phyloP scores from a whole-genome alignment of 2,329 filamentous ascomycete species.

The Ceratocystis cacaofunesta region DNA sequence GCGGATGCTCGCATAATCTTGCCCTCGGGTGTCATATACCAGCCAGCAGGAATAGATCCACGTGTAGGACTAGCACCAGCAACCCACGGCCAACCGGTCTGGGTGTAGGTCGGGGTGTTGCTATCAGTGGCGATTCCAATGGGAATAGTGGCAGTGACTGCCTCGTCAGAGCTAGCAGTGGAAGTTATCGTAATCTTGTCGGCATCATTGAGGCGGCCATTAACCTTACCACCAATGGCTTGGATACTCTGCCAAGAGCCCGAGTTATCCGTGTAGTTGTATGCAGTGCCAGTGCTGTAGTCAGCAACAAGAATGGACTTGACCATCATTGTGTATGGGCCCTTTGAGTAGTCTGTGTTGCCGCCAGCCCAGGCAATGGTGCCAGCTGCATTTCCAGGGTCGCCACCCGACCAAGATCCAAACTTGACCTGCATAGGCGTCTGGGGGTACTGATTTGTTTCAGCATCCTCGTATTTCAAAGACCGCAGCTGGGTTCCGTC shows the following conservation, averaged over 20 bases:
- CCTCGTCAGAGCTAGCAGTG: conserved; percentile 37
- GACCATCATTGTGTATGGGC: conserved; percentile 77
- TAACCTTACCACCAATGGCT: conserved; percentile 63
- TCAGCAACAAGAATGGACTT: conserved; percentile 64
- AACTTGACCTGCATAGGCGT: conserved; percentile 91
- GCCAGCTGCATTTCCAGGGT: conserved; percentile 60
- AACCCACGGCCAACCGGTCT: conserved; percentile 56
- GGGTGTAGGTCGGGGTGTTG: conserved; percentile 36
- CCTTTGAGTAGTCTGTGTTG: conserved; percentile 64
- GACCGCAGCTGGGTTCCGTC: conserved; percentile 64
- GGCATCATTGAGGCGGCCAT: conserved; percentile 46
- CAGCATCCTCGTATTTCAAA: conserved; percentile 53
- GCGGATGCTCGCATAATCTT: conserved; percentile 63
- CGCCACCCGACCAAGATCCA: conserved; percentile 83
- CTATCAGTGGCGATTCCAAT: conserved; percentile 49
- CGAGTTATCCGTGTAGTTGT: conserved; percentile 63
- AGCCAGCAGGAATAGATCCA: conserved; percentile 56
- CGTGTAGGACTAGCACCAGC: conserved; percentile 37
- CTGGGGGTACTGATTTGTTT: conserved; percentile 70
- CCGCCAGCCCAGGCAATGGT: conserved; percentile 86
- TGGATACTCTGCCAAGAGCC: conserved; percentile 72
- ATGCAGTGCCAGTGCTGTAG: conserved; percentile 81
- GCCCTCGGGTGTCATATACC: conserved; percentile 63
- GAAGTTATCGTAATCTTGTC: conserved; percentile 38
- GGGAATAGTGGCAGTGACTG: conserved; percentile 54